Evolutionary conservation across 2,329 filamentous ascomycete genomes (phyloP).

Genomic region (Sporothrix dimorphospora): DNA sequence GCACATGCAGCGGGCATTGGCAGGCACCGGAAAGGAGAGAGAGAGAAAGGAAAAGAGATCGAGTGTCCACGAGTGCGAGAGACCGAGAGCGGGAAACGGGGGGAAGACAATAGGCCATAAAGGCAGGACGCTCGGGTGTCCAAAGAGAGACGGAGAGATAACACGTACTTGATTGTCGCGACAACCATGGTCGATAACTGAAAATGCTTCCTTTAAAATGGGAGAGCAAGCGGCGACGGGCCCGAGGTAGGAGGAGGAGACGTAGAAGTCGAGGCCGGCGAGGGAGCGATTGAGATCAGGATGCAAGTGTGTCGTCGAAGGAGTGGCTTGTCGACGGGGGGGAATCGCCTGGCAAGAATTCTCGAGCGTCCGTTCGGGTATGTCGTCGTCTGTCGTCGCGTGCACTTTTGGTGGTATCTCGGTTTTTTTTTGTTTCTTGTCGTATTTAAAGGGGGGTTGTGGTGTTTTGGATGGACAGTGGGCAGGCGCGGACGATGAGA

Average conservation of each 20-base stretch:
- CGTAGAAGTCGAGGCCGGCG: conserved; percentile 9
- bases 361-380: conserved; percentile 1
- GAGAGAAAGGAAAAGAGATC: not conserved
- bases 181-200: conserved; percentile 58
- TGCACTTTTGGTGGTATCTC: conserved; percentile 20
- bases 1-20: not conserved
- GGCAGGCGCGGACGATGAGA: conserved; percentile 18
- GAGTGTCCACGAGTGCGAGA: not conserved
- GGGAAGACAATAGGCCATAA: not conserved
- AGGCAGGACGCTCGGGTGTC: not conserved
- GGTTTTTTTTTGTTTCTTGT: conserved; percentile 1
- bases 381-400: conserved; percentile 17
- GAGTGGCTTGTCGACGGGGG: not conserved
- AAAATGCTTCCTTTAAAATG: conserved; percentile 28
- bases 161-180: conserved; percentile 66
- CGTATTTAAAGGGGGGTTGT: conserved; percentile 6
- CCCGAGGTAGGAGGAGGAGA: not conserved
- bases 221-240: not conserved
- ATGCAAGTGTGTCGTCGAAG: not conserved
- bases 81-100: not conserved
- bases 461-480: conserved; percentile 22
- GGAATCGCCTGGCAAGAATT: not conserved
- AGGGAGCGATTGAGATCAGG: not conserved
- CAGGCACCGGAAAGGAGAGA: not conserved
- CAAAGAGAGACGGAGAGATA: conserved; percentile 28